phyloP scores from a whole-genome alignment of 495 filamentous ascomycete species.

The Xylaria scruposa region DNA sequence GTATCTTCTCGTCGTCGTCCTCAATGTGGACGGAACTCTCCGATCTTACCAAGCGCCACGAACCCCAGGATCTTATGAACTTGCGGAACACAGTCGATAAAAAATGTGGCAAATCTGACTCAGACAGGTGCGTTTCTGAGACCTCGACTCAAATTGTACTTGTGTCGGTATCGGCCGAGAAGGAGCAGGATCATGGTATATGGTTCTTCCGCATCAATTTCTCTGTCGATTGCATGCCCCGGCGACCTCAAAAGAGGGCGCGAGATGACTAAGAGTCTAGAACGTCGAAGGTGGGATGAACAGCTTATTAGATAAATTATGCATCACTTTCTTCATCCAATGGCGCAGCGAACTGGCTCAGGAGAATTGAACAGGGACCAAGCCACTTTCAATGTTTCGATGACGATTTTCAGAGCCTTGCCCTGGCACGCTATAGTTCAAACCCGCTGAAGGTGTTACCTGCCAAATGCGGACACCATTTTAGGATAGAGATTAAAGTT shows the following conservation, averaged over 20 bases:
- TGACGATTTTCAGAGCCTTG: neutral
- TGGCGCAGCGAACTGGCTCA: neutral
- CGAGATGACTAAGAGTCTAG: neutral
- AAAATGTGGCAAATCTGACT: slow-evolving; percentile 3
- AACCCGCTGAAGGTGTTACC: neutral
- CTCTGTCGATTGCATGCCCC: slow-evolving; percentile 11
- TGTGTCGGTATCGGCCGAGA: slow-evolving; percentile 8
- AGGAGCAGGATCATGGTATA: neutral
- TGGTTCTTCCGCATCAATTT: slow-evolving; percentile 2
- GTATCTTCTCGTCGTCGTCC: slow-evolving; percentile 5
- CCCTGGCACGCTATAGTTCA: slow-evolving; percentile 1
- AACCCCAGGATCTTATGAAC: neutral
- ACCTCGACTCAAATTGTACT: neutral
- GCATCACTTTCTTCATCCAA: neutral
- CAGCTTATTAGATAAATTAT: neutral
- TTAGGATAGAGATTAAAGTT: neutral
- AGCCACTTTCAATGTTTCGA: neutral
- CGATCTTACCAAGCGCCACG: slow-evolving; percentile 14
- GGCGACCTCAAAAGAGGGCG: slow-evolving; percentile 3
- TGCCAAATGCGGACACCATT: neutral
- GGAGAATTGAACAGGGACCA: neutral
- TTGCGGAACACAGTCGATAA: slow-evolving; percentile 16
- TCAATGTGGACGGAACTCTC: slow-evolving; percentile 8
- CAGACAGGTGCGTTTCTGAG: slow-evolving; percentile 1
- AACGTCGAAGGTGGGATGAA: neutral